Evolutionary conservation across 257 asterid species (phyloP).

Genomic region (Scutellaria galericulata): DNA sequence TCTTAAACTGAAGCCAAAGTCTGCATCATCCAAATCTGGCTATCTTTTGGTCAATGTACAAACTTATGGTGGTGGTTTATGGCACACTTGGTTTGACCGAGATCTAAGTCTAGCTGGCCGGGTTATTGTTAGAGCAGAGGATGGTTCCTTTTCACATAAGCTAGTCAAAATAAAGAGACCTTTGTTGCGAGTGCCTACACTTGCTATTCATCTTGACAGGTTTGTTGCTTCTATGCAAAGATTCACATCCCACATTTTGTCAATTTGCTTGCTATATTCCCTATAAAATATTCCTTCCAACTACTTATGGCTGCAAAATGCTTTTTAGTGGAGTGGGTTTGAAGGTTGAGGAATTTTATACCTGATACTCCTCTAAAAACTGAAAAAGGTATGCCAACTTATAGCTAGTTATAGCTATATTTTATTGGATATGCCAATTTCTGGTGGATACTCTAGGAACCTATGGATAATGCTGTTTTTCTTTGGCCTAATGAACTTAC

Average conservation of each 20-base stretch:
- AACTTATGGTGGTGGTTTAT: conserved; percentile 94
- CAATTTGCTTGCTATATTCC: conserved; percentile 18
- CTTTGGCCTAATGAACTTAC: conserved; percentile 9
- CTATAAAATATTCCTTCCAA: conserved; percentile 14
- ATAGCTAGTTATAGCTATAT: conserved; percentile 1
- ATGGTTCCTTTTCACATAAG: conserved; percentile 86
- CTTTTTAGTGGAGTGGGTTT: too few relatives aligned
- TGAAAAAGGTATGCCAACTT: background rate
- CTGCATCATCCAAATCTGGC: conserved; percentile 84
- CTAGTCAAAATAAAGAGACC: conserved; percentile 92
- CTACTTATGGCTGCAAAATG: background rate
- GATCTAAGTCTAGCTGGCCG: conserved; percentile 97
- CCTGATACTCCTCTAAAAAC: conserved; percentile 1
- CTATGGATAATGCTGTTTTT: conserved; percentile 15
- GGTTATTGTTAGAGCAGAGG: conserved; percentile 76
- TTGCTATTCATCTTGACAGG: conserved; percentile 98
- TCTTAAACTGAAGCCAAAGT: conserved; percentile 93
- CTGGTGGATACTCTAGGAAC: conserved; percentile 24
- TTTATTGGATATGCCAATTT: conserved; percentile 3
- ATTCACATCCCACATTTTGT: conserved; percentile 23
- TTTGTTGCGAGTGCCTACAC: conserved; percentile 89
- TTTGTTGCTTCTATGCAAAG: conserved; percentile 38
- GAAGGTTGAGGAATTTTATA: background rate
- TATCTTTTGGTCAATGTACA: conserved; percentile 95
- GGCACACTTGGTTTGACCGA: conserved; percentile 99